A percentile compares a stretch with the other conserved stretches of the same genome.
Evolutionary conservation across 345 rosid genomes (phyloP).

Genomic region (Reutealis trisperma): DNA sequence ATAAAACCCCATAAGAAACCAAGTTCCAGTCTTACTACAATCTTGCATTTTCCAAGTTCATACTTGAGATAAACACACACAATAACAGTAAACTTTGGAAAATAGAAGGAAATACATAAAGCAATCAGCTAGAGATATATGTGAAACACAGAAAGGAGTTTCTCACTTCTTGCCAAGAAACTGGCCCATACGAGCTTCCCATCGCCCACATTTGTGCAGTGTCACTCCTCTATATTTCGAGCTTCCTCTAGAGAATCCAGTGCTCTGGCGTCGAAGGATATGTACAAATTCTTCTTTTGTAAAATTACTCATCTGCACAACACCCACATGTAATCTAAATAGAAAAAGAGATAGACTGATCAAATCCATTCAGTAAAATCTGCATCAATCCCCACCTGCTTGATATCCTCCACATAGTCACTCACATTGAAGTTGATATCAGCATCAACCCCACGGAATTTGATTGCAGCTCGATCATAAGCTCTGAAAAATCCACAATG

Average conservation of each 20-base stretch:
- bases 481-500: constrained; percentile 46
- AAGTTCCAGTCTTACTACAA: constrained; percentile 15
- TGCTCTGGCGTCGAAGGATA: constrained; percentile 72
- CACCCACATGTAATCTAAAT: not conserved
- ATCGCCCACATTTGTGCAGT: constrained; percentile 70
- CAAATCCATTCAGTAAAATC: not conserved
- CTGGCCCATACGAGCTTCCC: constrained; percentile 90
- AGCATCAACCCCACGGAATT: constrained; percentile 78
- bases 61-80: not conserved
- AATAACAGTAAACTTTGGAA: not conserved
- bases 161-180: constrained; percentile 75
- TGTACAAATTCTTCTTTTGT: constrained; percentile 79
- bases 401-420: constrained; percentile 71
- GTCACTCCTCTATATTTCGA: constrained; percentile 77
- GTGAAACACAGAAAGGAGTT: constrained; percentile 6
- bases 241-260: constrained; percentile 70
- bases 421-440: constrained; percentile 67
- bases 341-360: not conserved
- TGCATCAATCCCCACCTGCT: constrained; percentile 43
- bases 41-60: constrained; percentile 19
- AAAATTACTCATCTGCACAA: constrained; percentile 53
- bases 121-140: not conserved
- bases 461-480: constrained; percentile 87
- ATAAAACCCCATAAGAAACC: constrained; percentile 31
- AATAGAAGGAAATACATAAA: not conserved